Base-by-base conservation (phyloP, 2,329 filamentous ascomycete species). In the Penicillium sp. region DNA sequence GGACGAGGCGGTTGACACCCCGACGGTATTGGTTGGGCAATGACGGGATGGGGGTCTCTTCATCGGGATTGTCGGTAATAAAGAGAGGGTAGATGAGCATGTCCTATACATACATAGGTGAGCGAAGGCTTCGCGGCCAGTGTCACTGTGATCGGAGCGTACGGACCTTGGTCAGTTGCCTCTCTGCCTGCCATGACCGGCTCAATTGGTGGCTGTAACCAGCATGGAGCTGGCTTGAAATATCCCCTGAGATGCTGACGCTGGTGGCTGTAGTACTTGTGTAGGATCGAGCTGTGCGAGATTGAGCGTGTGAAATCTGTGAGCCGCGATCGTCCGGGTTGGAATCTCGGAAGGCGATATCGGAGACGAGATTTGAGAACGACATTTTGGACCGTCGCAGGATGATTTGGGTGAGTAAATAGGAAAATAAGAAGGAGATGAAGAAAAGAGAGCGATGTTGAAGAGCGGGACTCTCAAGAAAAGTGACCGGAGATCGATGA, bases 81-180 rank as follows among this genome's bases (percentile, higher is more conserved):
- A 98, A 98, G 59, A 98, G 81, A 10, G 93, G 93, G 74, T 95
- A 97, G 65, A 98, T 96, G 64, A 98, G 86, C 93, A 97, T 97
- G 32, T 91, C 93, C 89, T 95, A 20, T 3, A 20, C 18, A 29
- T 12, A 23, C 18, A 29, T 12, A 23, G 15, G 18, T 37, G 33
- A 37, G 33, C 33, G 38, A 18, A 5, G 12, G 8, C 29, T 18
- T 12, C 23, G 23, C 35, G 18, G 39, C 28, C 20, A 27, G 31
- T 25, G 8, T 12, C 9, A 42, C 27, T 23, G 4, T 23, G 24
- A 33, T 37, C 23, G 38, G 31, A 28, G 8, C 42, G 35, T 48
- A 63, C 77, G 49, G 60, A 88, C 88, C 83, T 92, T 92, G 55
- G 88, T 92, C 68, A 93, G 78, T 73, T 92, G 88, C 58, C 87